A percentile compares a stretch with the other conserved stretches of the same genome.
Evolutionary conservation across 495 filamentous ascomycete species (phyloP).

Genomic region (Aspergillus olivimuriae): DNA sequence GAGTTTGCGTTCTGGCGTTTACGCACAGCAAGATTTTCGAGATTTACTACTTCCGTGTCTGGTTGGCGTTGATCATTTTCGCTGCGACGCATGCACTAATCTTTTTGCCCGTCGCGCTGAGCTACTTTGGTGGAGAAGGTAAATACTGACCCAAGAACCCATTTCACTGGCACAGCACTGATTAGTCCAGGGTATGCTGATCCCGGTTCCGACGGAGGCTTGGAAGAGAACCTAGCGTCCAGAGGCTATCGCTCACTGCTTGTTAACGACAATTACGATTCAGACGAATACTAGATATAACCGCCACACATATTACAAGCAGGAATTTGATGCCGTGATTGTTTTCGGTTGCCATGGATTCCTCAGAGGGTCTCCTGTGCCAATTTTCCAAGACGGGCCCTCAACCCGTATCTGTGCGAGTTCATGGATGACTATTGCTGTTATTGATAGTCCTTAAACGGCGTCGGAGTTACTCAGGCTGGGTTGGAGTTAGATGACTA

Average conservation of each 20-base stretch:
- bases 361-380: neutral
- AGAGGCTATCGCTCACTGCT: conserved; percentile 45
- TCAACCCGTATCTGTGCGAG: neutral
- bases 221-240: conserved; percentile 73
- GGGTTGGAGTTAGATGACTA: neutral
- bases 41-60: conserved; percentile 97
- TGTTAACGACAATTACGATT: conserved; percentile 47
- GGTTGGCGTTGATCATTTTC: conserved; percentile 82
- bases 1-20: conserved; percentile 88
- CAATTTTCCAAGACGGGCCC: neutral
- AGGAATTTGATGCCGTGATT: neutral
- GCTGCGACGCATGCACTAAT: conserved; percentile 86
- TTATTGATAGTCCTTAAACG: too few species aligned
- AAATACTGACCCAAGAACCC: conserved; percentile 24
- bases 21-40: conserved; percentile 98
- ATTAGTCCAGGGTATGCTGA: conserved; percentile 63
- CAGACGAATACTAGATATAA: conserved; percentile 41
- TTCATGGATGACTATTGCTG: neutral
- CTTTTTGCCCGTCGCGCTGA: conserved; percentile 86
- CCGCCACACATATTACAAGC: neutral
- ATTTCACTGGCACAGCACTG: too few species aligned
- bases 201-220: conserved; percentile 71
- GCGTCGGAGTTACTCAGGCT: neutral
- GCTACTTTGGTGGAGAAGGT: conserved; percentile 79
- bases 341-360: too few species aligned